These are phyloP conservation scores for Akanthomyces lecanii DNA, from an alignment of 2,329 filamentous ascomycete species.

Conservation along the genomic window DNA sequence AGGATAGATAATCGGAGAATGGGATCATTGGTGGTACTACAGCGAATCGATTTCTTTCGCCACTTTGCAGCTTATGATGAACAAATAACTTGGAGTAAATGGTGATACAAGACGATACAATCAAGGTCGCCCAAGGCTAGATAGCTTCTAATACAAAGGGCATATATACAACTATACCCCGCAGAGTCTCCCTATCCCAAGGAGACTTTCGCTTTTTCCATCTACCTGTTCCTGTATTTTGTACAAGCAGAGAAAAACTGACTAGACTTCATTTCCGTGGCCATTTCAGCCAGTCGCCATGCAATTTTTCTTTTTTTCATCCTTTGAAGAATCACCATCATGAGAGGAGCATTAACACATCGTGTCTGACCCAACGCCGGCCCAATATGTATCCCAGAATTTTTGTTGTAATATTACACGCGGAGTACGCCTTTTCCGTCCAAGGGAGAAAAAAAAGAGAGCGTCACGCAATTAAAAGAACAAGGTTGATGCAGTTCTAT, in stretches of 20 bases:
- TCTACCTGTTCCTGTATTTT: not conserved
- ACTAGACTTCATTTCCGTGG: not conserved
- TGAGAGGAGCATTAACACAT: conserved; percentile 46
- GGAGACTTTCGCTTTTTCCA: conserved; percentile 5
- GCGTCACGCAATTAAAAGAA: not conserved
- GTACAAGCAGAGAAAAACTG: conserved; percentile 1
- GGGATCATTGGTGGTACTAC: not conserved
- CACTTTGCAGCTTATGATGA: not conserved
- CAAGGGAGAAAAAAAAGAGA: not conserved
- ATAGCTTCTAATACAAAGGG: conserved; percentile 16
- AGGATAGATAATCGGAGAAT: not conserved
- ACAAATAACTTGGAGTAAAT: not conserved
- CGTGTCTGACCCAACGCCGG: conserved; percentile 32
- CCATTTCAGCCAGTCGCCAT: conserved; percentile 10
- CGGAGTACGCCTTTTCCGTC: conserved; percentile 18
- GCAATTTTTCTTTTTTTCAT: conserved; percentile 5
- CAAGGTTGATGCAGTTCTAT: not conserved
- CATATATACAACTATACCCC: conserved; percentile 13
- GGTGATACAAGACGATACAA: conserved; percentile 9
- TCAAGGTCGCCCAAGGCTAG: conserved; percentile 4
- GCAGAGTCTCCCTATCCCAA: not conserved
- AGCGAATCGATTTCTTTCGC: not conserved
- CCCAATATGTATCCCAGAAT: conserved; percentile 24
- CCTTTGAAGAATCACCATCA: conserved; percentile 28
- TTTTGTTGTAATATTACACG: conserved; percentile 31